phyloP scores from a whole-genome alignment of 495 filamentous ascomycete genomes.

The Neurospora sublineolata region DNA sequence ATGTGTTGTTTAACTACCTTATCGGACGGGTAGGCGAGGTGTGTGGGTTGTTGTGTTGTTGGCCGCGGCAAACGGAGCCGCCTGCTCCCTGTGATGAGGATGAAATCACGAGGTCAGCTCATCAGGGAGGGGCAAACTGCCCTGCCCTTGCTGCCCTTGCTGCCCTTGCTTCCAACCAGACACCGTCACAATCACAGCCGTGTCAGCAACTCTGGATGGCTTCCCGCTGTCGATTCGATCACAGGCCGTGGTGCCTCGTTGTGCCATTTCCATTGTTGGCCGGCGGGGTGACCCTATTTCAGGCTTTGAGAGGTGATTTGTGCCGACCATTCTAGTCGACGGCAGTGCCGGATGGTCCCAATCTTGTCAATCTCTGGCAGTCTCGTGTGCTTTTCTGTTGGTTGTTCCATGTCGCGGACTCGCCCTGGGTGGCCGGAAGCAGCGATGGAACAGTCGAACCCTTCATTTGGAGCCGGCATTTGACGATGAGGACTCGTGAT shows the following conservation, averaged over 20 bases:
- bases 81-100: slow-evolving; percentile 8
- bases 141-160: neutral
- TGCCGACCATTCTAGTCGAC: neutral
- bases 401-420: neutral
- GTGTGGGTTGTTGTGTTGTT: neutral
- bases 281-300: neutral
- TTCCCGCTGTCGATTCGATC: slow-evolving; percentile 19
- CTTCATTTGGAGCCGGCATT: slow-evolving; percentile 2
- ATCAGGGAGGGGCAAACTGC: neutral
- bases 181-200: slow-evolving; percentile 8
- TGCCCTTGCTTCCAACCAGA: slow-evolving; percentile 3
- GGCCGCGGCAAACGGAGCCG: slow-evolving; percentile 18
- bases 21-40: neutral
- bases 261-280: neutral
- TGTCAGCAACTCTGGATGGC: slow-evolving; percentile 20
- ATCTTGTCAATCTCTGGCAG: neutral
- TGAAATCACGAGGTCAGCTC: slow-evolving; percentile 24
- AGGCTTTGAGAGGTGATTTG: neutral
- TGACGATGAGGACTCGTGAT: slow-evolving; percentile 17
- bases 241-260: slow-evolving; percentile 1
- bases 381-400: neutral
- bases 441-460: neutral
- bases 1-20: neutral
- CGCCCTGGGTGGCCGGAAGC: neutral
- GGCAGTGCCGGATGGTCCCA: neutral